These are phyloP conservation scores for Chrysosporium keratinophilum DNA, from an alignment of 2,329 filamentous ascomycete genomes.

Conservation along the genomic window DNA sequence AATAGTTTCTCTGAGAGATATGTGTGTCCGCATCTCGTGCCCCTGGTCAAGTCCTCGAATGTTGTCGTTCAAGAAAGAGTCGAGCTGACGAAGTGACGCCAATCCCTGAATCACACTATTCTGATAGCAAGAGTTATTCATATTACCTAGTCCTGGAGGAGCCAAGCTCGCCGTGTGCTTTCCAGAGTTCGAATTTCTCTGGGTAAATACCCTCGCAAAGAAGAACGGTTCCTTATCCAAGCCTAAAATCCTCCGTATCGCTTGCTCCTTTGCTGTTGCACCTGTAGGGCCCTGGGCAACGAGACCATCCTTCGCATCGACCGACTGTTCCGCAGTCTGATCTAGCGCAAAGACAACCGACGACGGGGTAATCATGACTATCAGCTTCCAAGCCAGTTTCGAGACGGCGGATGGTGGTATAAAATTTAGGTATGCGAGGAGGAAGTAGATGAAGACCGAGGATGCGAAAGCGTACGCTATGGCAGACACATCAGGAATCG, in stretches of 20 bases:
- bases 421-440: constrained; percentile 25
- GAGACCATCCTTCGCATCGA: background rate
- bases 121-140: constrained; percentile 94
- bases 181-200: constrained; percentile 43
- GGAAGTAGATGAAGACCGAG: constrained; percentile 23
- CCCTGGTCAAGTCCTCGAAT: constrained; percentile 25
- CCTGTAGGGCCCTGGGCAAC: constrained; percentile 28
- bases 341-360: constrained; percentile 38
- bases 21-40: constrained; percentile 38
- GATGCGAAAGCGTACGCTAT: constrained; percentile 25
- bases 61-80: constrained; percentile 50
- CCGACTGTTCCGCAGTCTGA: constrained; percentile 24
- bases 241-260: constrained; percentile 53
- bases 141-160: constrained; percentile 66
- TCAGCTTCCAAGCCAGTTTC: constrained; percentile 29
- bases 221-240: constrained; percentile 50
- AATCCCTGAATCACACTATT: constrained; percentile 88
- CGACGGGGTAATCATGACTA: constrained; percentile 33
- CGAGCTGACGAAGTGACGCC: constrained; percentile 61
- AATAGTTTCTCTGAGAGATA: constrained; percentile 55
- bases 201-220: constrained; percentile 34
- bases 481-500: constrained; percentile 22
- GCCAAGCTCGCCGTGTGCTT: constrained; percentile 33
- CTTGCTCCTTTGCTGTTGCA: constrained; percentile 50
- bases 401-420: constrained; percentile 23